Evolutionary conservation across 2,329 filamentous ascomycete genomes (phyloP).

Genomic region (Annulohypoxylon truncatum): DNA sequence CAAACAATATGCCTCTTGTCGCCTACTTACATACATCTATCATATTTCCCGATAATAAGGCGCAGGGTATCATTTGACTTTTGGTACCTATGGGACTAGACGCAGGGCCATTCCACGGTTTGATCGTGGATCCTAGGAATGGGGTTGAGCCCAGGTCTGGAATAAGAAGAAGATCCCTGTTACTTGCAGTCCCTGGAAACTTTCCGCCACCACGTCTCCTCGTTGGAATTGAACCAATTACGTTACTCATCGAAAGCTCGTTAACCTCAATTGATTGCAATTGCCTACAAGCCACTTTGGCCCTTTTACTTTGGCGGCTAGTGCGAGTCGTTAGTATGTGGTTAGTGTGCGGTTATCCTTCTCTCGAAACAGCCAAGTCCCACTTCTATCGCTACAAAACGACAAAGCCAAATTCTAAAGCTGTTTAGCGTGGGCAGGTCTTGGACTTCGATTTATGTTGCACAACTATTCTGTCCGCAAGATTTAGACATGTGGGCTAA

Average conservation of each 20-base stretch:
- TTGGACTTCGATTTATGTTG: constrained; percentile 5
- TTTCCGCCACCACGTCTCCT: background rate
- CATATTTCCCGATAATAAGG: constrained; percentile 2
- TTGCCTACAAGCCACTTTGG: background rate
- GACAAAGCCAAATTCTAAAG: constrained; percentile 5
- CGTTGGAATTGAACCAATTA: background rate
- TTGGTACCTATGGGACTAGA: constrained; percentile 24
- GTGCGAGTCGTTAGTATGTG: background rate
- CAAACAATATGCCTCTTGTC: background rate
- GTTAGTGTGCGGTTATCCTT: constrained; percentile 3
- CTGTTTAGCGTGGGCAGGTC: constrained; percentile 15
- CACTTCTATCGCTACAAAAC: background rate
- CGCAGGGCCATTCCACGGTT: constrained; percentile 23
- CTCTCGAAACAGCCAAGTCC: constrained; percentile 20
- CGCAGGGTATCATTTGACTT: constrained; percentile 25
- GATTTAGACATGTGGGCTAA: constrained; percentile 43
- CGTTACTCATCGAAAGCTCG: constrained; percentile 1
- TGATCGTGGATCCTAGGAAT: constrained; percentile 16
- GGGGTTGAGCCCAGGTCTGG: constrained; percentile 16
- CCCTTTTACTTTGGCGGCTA: constrained; percentile 12
- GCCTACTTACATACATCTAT: background rate
- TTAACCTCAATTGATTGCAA: background rate
- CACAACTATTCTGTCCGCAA: constrained; percentile 26
- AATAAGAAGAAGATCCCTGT: constrained; percentile 1
- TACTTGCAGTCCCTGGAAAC: background rate